Percentiles rank a stretch among this genome's conserved stretches.
Evolutionary conservation across 2,329 filamentous ascomycete species (phyloP).

Genomic region (Aureobasidium uvarum): DNA sequence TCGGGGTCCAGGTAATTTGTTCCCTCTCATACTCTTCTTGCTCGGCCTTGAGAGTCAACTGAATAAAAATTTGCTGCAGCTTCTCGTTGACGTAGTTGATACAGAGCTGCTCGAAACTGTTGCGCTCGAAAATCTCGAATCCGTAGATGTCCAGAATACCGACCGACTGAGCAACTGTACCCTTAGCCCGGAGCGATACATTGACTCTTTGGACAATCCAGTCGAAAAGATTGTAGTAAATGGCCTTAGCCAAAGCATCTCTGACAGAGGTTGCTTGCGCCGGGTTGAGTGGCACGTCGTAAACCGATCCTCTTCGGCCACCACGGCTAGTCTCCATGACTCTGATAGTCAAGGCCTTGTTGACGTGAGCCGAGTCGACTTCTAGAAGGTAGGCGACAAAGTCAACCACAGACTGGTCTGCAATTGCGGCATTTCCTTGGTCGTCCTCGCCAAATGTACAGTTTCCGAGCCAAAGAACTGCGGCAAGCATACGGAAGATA

Average conservation of each 20-base stretch:
- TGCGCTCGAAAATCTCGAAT: constrained; percentile 99
- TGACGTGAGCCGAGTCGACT: constrained; percentile 73
- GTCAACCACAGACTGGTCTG: constrained; percentile 86
- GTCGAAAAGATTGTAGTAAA: constrained; percentile 97
- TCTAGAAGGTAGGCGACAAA: constrained; percentile 94
- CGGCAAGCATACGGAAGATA: constrained; percentile 92
- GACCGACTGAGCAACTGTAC: constrained; percentile 75
- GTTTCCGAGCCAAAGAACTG: constrained; percentile 92
- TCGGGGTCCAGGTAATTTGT: constrained; percentile 97
- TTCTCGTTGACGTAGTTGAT: constrained; percentile 99
- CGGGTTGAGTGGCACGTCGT: constrained; percentile 77
- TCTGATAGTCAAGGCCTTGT: constrained; percentile 85
- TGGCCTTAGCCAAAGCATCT: constrained; percentile 90
- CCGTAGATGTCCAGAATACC: constrained; percentile 99
- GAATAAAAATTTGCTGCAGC: constrained; percentile 98
- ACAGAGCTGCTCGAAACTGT: constrained; percentile 97
- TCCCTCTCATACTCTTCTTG: constrained; percentile 96
- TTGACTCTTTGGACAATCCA: constrained; percentile 97
- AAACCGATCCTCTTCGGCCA: constrained; percentile 64
- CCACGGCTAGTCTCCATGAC: constrained; percentile 72
- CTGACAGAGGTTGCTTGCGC: constrained; percentile 82
- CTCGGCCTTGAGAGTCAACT: constrained; percentile 91
- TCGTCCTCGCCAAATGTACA: constrained; percentile 89
- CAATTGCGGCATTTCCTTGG: constrained; percentile 79
- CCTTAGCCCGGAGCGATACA: constrained; percentile 75